Evolutionary conservation across 441 rosid species (phyloP).

Genomic region (Theobroma grandiflorum): DNA sequence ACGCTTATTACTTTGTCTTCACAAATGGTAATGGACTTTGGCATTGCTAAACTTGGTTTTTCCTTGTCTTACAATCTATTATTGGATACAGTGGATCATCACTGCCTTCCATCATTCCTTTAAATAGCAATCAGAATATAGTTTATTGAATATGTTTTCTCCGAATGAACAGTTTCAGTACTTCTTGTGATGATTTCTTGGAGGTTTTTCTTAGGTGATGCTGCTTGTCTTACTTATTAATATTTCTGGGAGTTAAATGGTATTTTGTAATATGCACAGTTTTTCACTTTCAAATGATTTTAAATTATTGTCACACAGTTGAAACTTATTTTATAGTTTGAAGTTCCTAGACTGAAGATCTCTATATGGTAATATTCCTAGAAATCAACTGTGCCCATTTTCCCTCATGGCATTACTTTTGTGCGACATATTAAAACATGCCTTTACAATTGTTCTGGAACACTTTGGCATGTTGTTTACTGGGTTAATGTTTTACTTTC

Average conservation of each 20-base stretch:
- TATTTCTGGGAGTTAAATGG: neutral
- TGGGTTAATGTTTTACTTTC: neutral
- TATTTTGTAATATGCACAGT: neutral
- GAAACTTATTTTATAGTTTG: neutral
- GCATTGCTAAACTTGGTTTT: neutral
- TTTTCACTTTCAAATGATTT: neutral
- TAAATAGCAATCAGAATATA: conserved; percentile 6
- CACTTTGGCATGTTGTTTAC: neutral
- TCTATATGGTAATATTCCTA: neutral
- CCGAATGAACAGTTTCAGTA: neutral
- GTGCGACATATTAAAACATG: neutral
- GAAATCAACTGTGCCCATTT: conserved; percentile 7
- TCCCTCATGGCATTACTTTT: neutral
- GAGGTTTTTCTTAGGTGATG: neutral
- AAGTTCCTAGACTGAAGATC: conserved; percentile 9
- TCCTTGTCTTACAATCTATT: neutral
- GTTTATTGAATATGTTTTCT: conserved; percentile 1
- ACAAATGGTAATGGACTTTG: neutral
- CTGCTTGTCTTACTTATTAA: neutral
- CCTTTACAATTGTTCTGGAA: neutral
- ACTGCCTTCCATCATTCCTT: neutral
- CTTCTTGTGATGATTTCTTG: neutral
- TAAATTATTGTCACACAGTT: neutral
- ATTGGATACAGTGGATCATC: neutral
- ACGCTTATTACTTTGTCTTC: neutral